Base-by-base conservation (phyloP, 2,329 filamentous ascomycete genomes). In the Diaporthe aspalathi region DNA sequence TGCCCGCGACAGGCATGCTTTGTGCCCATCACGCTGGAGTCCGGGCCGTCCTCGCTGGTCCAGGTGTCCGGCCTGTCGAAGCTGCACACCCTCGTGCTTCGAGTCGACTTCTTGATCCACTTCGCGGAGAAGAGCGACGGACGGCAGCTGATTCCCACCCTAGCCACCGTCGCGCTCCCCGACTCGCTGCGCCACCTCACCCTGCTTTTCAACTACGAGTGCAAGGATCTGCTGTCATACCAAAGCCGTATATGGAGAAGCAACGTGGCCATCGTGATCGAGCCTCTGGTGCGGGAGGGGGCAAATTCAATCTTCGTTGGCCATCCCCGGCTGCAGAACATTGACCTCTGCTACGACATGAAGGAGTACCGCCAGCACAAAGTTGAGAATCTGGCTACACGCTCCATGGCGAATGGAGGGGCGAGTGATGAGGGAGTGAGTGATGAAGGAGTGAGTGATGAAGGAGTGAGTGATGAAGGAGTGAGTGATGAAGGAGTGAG, bases 201-300 rank as follows among this genome's bases (percentile, higher is more conserved):
- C 14, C 16, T 63, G 20, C 40, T 63, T 35, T 20, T 63, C 1
- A 6, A 62, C 45, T 1, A 9, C 2, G 0, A 1, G 2, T 43
- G 29, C 12, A 8, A 8, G 11, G 8, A 11, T 32, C 16, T 4
- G n/a, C 3, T 40, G 35, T 12, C n/a, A 6, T 5, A 9, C 1
- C 1, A 3, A 1, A 1, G 2, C 6, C 0, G 7, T 12, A 43
- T 6, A 16, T 7, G 1, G 7, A 22, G 8, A 2, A 1, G 3
- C 16, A 9, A 7, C 22, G 20, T 32, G 2, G 7, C 3, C 17
- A 8, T 7, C 17, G 5, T n/a, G 24, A 0, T 45, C 9, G 11
- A 17, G 22, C 0, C 4, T 11, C 49, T 17, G 4, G 17, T 63
- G 27, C 27, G 17, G 27, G 16, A 35, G 20, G 7, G 32, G 16